Base-by-base conservation (phyloP, 1,284 basidiomycete genomes). In the Sanguinoderma infundibulare region DNA sequence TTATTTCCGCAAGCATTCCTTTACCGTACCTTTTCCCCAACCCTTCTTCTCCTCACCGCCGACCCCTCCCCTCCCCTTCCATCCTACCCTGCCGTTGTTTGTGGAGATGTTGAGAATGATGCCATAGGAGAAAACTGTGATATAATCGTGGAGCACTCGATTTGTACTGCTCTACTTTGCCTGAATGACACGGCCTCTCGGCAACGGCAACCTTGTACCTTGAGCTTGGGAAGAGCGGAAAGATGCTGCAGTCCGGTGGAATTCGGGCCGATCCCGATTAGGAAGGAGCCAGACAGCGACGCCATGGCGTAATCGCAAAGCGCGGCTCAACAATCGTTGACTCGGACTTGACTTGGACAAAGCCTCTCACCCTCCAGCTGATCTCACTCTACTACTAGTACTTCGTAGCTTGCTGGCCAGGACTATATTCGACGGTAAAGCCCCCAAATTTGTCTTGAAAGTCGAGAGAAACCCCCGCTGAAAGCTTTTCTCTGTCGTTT, bases 271-370 rank as follows among this genome's bases (percentile, higher is more conserved):
- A 20, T 15, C 60, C 34, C 20, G 38, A 42, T 24, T 1, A 53
- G 51, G 54, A 46, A 47, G n/a, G 30, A 12, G 39, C 8, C 32
- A 28, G 26, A n/a, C 10, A 22, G 44, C 26, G 52, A 50, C 60
- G 20, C 60, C 40, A 42, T 61, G 60, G 60, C 60, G 55, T 57
- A 61, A 57, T 61, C 60, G 60, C 55, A 53, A 61, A 52, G 30
- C 54, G 55, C 55, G 30, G 36, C 47, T 40, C 10, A 47, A 17
- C 12, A 26, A 28, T 51, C 40, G 39, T 44, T 42, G 26, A 6
- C 34, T 35, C 14, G 7, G 34, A 35, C 34, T 35, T 14, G 34
- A 30, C 15, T 30, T 32, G n/a, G n/a, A 34, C 47, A 32, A 49
- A 49, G 8, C 35, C 17, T 38, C 42, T 34, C 44, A 38, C 39